A percentile compares a stretch with the other conserved stretches of the same genome.
These are phyloP conservation scores for Veloporphyrellus conicus DNA, from an alignment of 1,284 basidiomycete genomes.

Conservation along the genomic window DNA sequence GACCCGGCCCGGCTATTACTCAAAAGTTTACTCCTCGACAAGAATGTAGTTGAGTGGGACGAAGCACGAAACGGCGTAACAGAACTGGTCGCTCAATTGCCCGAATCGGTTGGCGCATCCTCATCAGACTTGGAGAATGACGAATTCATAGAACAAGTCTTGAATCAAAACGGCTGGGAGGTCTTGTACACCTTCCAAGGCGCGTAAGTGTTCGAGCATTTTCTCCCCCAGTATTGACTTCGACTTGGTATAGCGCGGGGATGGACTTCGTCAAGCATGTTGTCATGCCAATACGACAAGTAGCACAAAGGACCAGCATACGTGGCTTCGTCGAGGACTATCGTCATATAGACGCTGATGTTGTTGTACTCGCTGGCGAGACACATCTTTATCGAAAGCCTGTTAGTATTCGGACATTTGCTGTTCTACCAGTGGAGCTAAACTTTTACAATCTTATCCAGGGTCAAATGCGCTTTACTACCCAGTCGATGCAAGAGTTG, in stretches of 20 bases:
- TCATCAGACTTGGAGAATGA: conserved; percentile 19
- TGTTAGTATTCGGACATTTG: conserved; percentile 19
- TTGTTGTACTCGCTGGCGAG: conserved; percentile 39
- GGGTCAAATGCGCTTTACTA: conserved; percentile 38
- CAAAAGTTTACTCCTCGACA: conserved; percentile 23
- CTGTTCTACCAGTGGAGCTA: not conserved
- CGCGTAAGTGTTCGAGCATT: conserved; percentile 25
- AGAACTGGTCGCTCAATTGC: conserved; percentile 16
- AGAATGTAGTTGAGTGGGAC: conserved; percentile 28
- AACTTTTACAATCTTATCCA: conserved; percentile 8
- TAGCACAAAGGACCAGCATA: conserved; percentile 29
- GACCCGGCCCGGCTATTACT: conserved; percentile 11
- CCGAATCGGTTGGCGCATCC: conserved; percentile 6
- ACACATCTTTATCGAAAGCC: conserved; percentile 38
- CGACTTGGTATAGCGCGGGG: conserved; percentile 28
- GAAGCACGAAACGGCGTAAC: conserved; percentile 24
- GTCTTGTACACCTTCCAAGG: conserved; percentile 35
- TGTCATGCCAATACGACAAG: conserved; percentile 34
- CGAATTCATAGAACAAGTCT: conserved; percentile 27
- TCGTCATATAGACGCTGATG: conserved; percentile 27
- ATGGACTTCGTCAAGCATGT: conserved; percentile 41
- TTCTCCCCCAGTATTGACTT: not conserved
- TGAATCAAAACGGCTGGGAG: conserved; percentile 34
- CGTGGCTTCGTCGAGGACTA: conserved; percentile 37
- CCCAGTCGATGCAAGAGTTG: conserved; percentile 24